Evolutionary conservation across 176 grass and related monocot genomes (phyloP), one percentile per base, ranked within the genome.

Genomic region (Guadua angustifolia): DNA sequence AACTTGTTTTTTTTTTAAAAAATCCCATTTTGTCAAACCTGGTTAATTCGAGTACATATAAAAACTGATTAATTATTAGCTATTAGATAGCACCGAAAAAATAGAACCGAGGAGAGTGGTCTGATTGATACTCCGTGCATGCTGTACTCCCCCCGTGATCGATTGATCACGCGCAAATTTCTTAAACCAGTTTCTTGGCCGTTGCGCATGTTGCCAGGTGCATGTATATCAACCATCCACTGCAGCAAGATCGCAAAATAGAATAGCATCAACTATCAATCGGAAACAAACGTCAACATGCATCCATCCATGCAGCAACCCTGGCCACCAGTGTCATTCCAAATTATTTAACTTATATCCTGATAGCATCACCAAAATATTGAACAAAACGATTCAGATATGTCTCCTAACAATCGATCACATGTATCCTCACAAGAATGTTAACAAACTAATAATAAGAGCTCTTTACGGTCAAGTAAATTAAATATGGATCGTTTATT

Each of bases 231-330:
- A 11, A 39, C 5, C 63, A 49, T 35, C 38, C 19, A 57, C 61
- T 80, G 49, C 17, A 60, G 46, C 86, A 72, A 73, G 80, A 65
- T 79, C 38, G 25, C 22, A 15, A 11, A 35, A 29, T 79, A 84
- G 8, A 83, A 26, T 47, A 84, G 11, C n/a, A 57, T 79, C 15
- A 83, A 78, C 62, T 66, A 77, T 13, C 55, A 16, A 82, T 5
- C n/a, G 12, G 46, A 15, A 78, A 83, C 64, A 88, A 77, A 44
- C 21, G n/a, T n/a, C 4, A 42, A 38, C 74, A 56, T 71, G 66
- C 45, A 24, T 45, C 66, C 18, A 57, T 5, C 39, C 10, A 22
- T 76, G 53, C 71, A 76, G 52, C 77, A 73, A 80, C 85, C 82
- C 85, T 69, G 82, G 51, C 60, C 19, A 15, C 40, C 74, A 59